Percentiles rank a stretch among this genome's conserved stretches.
phyloP scores from a whole-genome alignment of 148 eudicot species.

The Selenicereus undatus region DNA sequence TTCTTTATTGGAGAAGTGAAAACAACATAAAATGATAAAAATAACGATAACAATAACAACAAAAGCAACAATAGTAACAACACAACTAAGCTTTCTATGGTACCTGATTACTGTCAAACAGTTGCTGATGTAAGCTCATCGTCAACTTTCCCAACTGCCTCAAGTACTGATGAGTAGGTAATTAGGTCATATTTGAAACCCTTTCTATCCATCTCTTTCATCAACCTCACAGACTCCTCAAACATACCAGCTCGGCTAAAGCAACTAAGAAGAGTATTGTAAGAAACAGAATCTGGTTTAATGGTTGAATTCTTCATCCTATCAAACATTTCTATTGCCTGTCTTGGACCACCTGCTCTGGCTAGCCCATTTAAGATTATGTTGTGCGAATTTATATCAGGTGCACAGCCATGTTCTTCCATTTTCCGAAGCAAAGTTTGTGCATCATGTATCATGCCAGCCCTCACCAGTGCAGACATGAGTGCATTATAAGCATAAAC shows the following conservation, averaged over 20 bases:
- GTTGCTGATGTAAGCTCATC: constrained; percentile 39
- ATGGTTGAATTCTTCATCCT: constrained; percentile 61
- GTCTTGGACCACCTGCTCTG: constrained; percentile 62
- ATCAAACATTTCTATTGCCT: constrained; percentile 66
- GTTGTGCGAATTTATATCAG: constrained; percentile 77
- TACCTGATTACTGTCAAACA: constrained; percentile 19
- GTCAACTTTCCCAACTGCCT: constrained; percentile 89
- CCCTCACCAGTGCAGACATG: constrained; percentile 89
- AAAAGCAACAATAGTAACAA: background rate
- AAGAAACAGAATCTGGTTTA: constrained; percentile 82
- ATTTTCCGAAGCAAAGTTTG: constrained; percentile 55
- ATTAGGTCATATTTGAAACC: constrained; percentile 83
- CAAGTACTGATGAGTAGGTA: constrained; percentile 89
- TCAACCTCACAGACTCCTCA: constrained; percentile 89
- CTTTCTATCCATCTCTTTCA: constrained; percentile 70
- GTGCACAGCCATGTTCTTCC: constrained; percentile 74
- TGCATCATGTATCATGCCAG: constrained; percentile 79
- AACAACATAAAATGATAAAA: background rate
- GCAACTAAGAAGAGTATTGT: constrained; percentile 87
- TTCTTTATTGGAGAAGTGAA: background rate
- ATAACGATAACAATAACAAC: background rate
- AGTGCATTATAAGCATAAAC: constrained; percentile 85
- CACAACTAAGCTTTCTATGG: background rate
- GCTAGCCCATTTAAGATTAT: constrained; percentile 84
- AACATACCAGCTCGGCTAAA: constrained; percentile 96